phyloP scores from a whole-genome alignment of 192 early-diverging fungal species.

The Coemansia sp. region DNA sequence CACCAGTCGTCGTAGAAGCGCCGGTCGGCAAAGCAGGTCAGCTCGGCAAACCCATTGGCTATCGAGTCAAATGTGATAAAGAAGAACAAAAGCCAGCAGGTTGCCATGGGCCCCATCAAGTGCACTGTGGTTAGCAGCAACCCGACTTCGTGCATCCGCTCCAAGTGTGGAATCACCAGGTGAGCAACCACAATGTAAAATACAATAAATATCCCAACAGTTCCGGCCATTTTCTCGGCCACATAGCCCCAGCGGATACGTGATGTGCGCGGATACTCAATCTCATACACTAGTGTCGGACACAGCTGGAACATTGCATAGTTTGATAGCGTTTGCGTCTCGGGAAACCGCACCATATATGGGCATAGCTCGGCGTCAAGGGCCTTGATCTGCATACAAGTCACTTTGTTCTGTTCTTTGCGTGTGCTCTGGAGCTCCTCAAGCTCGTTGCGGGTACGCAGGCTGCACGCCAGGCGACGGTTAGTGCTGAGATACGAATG shows the following conservation, averaged over 20 bases:
- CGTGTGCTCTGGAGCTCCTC: conserved; percentile 12
- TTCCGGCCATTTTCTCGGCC: conserved; percentile 79
- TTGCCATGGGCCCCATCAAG: conserved; percentile 87
- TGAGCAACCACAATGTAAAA: conserved; percentile 86
- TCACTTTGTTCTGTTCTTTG: conserved; percentile 7
- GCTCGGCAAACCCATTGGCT: conserved; percentile 93
- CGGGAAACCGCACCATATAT: conserved; percentile 66
- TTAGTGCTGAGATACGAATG: conserved; percentile 90
- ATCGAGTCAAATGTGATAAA: conserved; percentile 97
- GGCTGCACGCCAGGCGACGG: conserved; percentile 61
- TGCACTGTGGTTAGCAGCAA: conserved; percentile 61
- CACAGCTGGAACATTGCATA: conserved; percentile 85
- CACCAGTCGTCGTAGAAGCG: conserved; percentile 99
- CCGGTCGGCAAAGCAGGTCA: conserved; percentile 92
- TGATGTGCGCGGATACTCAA: conserved; percentile 86
- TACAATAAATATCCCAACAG: conserved; percentile 74
- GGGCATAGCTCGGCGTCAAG: conserved; percentile 60
- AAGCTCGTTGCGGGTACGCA: conserved; percentile 18
- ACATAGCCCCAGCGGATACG: conserved; percentile 84
- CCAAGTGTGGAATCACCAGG: conserved; percentile 80
- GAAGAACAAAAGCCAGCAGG: conserved; percentile 88
- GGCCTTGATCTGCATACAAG: conserved; percentile 34
- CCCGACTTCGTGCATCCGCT: conserved; percentile 60
- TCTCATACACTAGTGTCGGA: conserved; percentile 90
- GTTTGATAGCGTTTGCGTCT: conserved; percentile 78